Conservation (phyloP, 805 yeast species). For the Saccharomycopsis fodiens region DNA sequence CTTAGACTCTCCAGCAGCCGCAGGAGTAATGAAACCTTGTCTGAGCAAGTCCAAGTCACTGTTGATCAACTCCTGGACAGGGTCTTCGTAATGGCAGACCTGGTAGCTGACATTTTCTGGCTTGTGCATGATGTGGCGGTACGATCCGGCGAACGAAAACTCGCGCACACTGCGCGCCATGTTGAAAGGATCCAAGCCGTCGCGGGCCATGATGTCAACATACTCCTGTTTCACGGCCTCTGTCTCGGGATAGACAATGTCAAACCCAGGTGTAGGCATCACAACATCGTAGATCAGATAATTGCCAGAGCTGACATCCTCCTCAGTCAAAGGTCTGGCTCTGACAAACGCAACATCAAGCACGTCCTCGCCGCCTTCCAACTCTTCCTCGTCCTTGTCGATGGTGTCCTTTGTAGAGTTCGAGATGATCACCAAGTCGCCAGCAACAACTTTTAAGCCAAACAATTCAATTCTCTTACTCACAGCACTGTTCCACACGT, state of each 20-base stretch:
- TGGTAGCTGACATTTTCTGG: slow-evolving; percentile 59
- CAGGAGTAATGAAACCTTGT: too few relatives aligned
- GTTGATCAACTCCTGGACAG: slow-evolving; percentile 63
- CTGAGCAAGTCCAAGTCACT: slow-evolving; percentile 65
- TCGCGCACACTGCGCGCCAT: slow-evolving; percentile 85
- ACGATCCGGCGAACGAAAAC: slow-evolving; percentile 87
- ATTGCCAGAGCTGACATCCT: slow-evolving; percentile 52
- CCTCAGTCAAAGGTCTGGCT: slow-evolving; percentile 69
- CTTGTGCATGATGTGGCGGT: slow-evolving; percentile 62
- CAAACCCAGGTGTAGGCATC: slow-evolving; percentile 95
- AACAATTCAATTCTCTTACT: slow-evolving; percentile 64
- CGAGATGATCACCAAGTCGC: slow-evolving; percentile 63
- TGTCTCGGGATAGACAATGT: slow-evolving; percentile 77
- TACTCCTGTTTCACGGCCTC: slow-evolving; percentile 52
- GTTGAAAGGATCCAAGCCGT: slow-evolving; percentile 73
- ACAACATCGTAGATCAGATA: slow-evolving; percentile 77
- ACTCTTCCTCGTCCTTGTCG: slow-evolving; percentile 34
- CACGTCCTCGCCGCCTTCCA: slow-evolving; percentile 64
- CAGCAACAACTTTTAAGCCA: slow-evolving; percentile 66
- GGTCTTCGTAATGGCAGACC: slow-evolving; percentile 51
- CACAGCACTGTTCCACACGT: slow-evolving; percentile 85
- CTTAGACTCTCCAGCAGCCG: not conserved
- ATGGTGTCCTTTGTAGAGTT: slow-evolving; percentile 22
- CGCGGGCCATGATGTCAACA: slow-evolving; percentile 65
- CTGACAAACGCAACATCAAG: slow-evolving; percentile 48